Evolutionary conservation across 192 early-diverging fungal genomes (phyloP), one percentile per base, ranked within the genome.

Genomic region (Radiomyces spectabilis): DNA sequence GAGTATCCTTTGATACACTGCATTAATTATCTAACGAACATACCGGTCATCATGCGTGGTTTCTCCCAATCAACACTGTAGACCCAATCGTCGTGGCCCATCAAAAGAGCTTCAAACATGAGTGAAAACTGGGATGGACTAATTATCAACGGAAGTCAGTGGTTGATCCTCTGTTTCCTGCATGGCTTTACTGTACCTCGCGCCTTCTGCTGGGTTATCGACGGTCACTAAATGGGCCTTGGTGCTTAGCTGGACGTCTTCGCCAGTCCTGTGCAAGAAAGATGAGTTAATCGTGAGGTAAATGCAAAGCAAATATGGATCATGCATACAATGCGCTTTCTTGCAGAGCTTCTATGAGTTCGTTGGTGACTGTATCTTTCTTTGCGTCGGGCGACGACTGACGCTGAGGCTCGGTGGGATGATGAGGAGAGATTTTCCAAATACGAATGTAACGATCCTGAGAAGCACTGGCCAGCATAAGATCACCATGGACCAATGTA

Each of bases 41-140:
- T 65, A 59, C 71, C 69, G 13, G 57, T 47, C 3, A 67, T 33
- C 4, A 43, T 22, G 15, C 18, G 53, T 15, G 85, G 66, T 19
- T 77, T 82, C 22, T 85, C 73, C 94, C 94, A 98, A 32, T 73
- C 55, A 39, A 89, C 83, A 30, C 82, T 81, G 66, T 88, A 85
- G 18, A 97, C 90, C 94, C 94, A 95, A 53, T 93, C 93, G 53
- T 98, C 96, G 65, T 98, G 96, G 0, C 91, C 94, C 63, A 92
- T 71, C n/a, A 98, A 73, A 15, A 98, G 76, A 4, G 94, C 83
- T 65, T 98, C 94, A 56, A 95, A 83, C 66, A 89, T 81, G 32
- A 91, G 75, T 5, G 79, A 66, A 39, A 76, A 82, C 4, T 63
- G 59, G 21, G 64, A 41, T 38, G 34, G 57, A 5, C 49, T 64